Evolutionary conservation across 176 grass and related monocot species (phyloP).

Genomic region (Musa troglodytarum): DNA sequence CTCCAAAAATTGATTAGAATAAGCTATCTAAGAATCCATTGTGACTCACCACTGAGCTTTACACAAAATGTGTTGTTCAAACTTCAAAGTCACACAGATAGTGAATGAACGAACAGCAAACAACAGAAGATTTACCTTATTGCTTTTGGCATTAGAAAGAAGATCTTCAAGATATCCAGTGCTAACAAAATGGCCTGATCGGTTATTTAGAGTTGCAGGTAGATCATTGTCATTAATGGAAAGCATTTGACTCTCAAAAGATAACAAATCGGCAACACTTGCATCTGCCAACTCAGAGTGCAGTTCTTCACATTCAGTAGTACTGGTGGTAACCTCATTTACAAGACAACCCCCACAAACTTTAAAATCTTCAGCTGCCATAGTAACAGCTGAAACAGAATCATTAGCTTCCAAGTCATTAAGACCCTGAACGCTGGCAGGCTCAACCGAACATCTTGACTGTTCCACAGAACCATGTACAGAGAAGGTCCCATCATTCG

Average conservation of each 20-base stretch:
- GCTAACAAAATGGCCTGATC: constrained; percentile 20
- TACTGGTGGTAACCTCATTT: not conserved
- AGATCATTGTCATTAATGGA: constrained; percentile 10
- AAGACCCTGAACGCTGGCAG: not conserved
- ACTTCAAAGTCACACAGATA: not conserved
- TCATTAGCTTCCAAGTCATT: not conserved
- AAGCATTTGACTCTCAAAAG: constrained; percentile 15
- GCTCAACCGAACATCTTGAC: not conserved
- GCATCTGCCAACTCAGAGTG: not conserved
- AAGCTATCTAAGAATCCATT: not conserved
- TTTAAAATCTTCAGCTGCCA: not conserved
- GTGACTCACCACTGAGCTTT: not conserved
- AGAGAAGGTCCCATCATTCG: not conserved
- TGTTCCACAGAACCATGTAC: not conserved
- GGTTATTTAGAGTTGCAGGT: not conserved
- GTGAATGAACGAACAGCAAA: not conserved
- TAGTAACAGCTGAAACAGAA: not conserved
- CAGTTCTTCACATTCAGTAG: not conserved
- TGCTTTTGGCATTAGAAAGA: constrained; percentile 25
- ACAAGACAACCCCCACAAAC: not conserved
- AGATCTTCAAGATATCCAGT: constrained; percentile 17
- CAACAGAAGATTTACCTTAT: constrained; percentile 24
- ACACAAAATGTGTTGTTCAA: not conserved
- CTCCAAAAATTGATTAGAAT: no score
- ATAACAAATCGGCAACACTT: not conserved